Evolutionary conservation across 1,139 yeast species (phyloP), one percentile per base, ranked within the genome.

Genomic region (Magnusiomyces ingens): DNA sequence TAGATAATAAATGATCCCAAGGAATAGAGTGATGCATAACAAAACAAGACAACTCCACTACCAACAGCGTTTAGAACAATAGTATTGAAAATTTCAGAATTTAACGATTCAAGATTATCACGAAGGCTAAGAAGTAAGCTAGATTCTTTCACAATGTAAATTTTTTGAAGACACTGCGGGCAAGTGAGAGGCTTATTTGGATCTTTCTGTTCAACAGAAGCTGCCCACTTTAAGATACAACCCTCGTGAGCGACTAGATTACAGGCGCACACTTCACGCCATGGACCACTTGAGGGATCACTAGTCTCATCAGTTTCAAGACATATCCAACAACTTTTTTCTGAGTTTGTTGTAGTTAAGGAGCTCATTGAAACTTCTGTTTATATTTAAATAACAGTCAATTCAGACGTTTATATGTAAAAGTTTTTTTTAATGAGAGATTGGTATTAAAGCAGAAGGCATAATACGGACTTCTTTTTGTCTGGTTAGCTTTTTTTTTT

Each of bases 211-310:
- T 65, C 52, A 10, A 67, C 71, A 15, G 67, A 55, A n/a, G 72
- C 63, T 1, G 73, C 70, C 79, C 79, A 76, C 35, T 72, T 72
- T 15, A 73, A 57, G 26, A 76, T 62, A 52, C 81, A 77, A 41
- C 67, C 62, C 45, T 72, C 67, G 59, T 77, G 80, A 1, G 77
- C 79, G 12, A 67, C 61, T 22, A 76, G 59, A 29, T 57, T 59
- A 57, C 80, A 77, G 13, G 60, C 57, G 54, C 80, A 76, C 1
- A 75, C 75, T 18, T 67, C 64, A 18, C 75, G 67, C 69, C 77
- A 73, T 5, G 32, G 32, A 44, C 69, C 68, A 8, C 52, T 49
- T n/a, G 55, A 37, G 37, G 48, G 50, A 10, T 56, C 58, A 32
- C 57, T 58, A 4, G 78, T 76, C 0, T 63, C 71, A 1, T 64